These are phyloP conservation scores for Prinsepia uniflora DNA, from an alignment of 306 rosid species.

Conservation along the genomic window DNA sequence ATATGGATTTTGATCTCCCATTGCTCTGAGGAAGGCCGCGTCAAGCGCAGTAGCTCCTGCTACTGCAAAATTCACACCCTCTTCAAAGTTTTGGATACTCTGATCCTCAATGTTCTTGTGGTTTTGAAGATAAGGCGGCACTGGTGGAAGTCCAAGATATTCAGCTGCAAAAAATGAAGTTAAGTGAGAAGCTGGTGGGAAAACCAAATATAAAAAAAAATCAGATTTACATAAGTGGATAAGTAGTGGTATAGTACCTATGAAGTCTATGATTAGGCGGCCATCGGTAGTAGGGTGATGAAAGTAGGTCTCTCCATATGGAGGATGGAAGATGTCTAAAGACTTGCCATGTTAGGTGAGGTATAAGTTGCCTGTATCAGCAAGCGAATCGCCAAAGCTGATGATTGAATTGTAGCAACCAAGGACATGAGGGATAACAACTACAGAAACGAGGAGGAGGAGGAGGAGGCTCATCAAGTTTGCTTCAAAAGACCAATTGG, in stretches of 20 bases:
- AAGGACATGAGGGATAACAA: not conserved
- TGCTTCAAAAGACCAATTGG: too few species aligned
- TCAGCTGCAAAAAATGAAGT: slow-evolving; percentile 37
- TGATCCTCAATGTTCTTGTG: slow-evolving; percentile 7
- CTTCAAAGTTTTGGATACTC: not conserved
- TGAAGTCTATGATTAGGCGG: slow-evolving; percentile 29
- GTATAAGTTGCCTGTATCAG: slow-evolving; percentile 54
- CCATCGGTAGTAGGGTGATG: slow-evolving; percentile 34
- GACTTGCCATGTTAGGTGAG: not conserved
- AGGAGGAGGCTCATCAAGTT: not conserved
- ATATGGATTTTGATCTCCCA: not conserved
- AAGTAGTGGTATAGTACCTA: slow-evolving; percentile 1
- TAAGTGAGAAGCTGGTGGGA: not conserved
- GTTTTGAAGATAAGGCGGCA: slow-evolving; percentile 38
- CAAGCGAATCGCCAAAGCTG: slow-evolving; percentile 64
- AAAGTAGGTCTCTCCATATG: slow-evolving; percentile 34
- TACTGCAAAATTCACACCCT: slow-evolving; percentile 56
- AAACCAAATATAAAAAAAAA: not conserved
- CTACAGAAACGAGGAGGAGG: not conserved
- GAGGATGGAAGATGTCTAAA: slow-evolving; percentile 6
- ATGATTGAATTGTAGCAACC: slow-evolving; percentile 32
- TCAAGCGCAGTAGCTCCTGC: slow-evolving; percentile 57
- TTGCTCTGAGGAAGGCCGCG: slow-evolving; percentile 22
- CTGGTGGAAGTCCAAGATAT: slow-evolving; percentile 35
- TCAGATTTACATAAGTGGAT: not conserved